Conservation (phyloP, 2,329 filamentous ascomycete genomes). For the Claviceps capensis region DNA sequence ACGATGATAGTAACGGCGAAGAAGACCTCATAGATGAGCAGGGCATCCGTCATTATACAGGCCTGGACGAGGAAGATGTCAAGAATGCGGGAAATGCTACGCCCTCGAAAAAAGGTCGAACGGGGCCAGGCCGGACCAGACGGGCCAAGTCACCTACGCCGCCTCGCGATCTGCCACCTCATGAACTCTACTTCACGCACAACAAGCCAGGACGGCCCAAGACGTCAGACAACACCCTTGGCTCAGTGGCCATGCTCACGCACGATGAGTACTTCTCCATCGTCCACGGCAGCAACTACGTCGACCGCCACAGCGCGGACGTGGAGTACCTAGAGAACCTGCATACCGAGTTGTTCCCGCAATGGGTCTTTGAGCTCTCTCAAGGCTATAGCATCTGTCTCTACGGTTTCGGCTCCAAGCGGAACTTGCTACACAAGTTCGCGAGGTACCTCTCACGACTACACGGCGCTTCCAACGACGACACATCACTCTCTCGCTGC, state of each 20-base stretch:
- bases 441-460: conserved; percentile 46
- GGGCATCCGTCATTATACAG: too few species aligned
- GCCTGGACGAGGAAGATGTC: conserved; percentile 25
- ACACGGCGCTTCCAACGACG: conserved; percentile 15
- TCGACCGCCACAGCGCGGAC: conserved; percentile 57
- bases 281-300: conserved; percentile 43
- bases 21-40: conserved; percentile 50
- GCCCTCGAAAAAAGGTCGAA: conserved; percentile 25
- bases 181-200: conserved; percentile 89
- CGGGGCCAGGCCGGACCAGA: conserved; percentile 9
- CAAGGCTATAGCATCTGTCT: conserved; percentile 82
- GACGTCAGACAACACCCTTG: conserved; percentile 76
- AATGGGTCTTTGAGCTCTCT: conserved; percentile 84
- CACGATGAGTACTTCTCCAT: conserved; percentile 80
- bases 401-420: conserved; percentile 88
- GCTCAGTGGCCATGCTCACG: conserved; percentile 61
- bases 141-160: conserved; percentile 56
- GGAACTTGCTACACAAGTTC: conserved; percentile 59
- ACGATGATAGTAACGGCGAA: conserved; percentile 52
- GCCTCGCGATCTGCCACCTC: conserved; percentile 66
- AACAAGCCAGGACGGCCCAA: conserved; percentile 70
- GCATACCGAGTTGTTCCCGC: conserved; percentile 70
- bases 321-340: conserved; percentile 58
- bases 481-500: conserved; percentile 9
- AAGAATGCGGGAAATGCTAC: conserved; percentile 15